Evolutionary conservation across 1,139 yeast genomes (phyloP).

Genomic region (Sugiyamaella grinbergsii): DNA sequence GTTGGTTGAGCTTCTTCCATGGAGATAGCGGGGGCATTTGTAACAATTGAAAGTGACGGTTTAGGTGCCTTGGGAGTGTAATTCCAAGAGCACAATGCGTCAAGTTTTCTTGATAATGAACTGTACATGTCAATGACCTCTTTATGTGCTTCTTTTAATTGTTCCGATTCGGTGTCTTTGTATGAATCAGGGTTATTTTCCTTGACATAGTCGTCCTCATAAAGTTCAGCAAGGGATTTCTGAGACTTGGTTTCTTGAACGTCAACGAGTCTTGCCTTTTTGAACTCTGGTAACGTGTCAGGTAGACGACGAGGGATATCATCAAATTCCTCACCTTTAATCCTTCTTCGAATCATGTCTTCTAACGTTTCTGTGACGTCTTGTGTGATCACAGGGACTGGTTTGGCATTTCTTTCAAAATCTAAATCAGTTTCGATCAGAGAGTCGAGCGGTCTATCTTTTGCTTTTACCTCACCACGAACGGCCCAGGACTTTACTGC

Average conservation of each 20-base stretch:
- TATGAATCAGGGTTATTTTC: conserved; percentile 47
- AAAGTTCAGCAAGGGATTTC: conserved; percentile 87
- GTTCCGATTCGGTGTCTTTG: conserved; percentile 53
- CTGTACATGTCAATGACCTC: conserved; percentile 72
- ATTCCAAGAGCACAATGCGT: conserved; percentile 88
- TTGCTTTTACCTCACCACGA: conserved; percentile 86
- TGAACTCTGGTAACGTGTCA: conserved; percentile 61
- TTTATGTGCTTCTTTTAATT: conserved; percentile 68
- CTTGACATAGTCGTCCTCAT: conserved; percentile 76
- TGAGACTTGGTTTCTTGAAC: conserved; percentile 82
- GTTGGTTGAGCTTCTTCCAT: conserved; percentile 98
- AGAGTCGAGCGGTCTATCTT: conserved; percentile 82
- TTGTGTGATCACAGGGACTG: conserved; percentile 90
- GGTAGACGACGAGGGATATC: conserved; percentile 75
- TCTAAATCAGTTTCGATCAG: conserved; percentile 64
- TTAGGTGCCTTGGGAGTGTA: conserved; percentile 90
- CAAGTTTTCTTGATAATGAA: conserved; percentile 69
- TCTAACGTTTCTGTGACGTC: conserved; percentile 85
- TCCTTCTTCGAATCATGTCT: conserved; percentile 82
- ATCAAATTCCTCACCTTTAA: conserved; percentile 73
- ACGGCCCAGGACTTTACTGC: conserved; percentile 93
- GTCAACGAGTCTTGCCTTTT: conserved; percentile 52
- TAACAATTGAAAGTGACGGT: conserved; percentile 55
- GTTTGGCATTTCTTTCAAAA: conserved; percentile 73
- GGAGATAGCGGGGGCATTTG: conserved; percentile 73